phyloP scores from a whole-genome alignment of 2,329 filamentous ascomycete genomes.

The Ilyonectria sp. region DNA sequence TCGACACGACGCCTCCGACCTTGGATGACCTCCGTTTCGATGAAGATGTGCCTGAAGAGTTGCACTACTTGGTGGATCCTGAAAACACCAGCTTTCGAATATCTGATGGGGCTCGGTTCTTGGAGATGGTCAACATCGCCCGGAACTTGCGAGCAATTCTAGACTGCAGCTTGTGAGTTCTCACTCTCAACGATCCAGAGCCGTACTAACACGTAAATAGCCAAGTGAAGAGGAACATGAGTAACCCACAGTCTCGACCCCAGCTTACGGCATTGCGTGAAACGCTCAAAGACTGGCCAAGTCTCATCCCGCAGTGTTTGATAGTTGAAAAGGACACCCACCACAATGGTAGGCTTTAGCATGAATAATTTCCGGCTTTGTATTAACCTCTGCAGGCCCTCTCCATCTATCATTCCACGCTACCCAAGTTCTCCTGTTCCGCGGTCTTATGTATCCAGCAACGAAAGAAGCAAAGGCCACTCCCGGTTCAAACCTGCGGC shows the following conservation, averaged over 20 bases:
- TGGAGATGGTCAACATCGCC: conserved; percentile 53
- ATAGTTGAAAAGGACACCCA: conserved; percentile 33
- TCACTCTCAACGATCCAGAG: neutral
- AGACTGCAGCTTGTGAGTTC: conserved; percentile 53
- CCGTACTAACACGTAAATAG: conserved; percentile 30
- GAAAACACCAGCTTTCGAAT: conserved; percentile 51
- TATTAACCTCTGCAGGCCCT: conserved; percentile 47
- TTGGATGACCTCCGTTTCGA: conserved; percentile 61
- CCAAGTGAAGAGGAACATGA: conserved; percentile 44
- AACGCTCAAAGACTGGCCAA: conserved; percentile 54
- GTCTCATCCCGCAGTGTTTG: conserved; percentile 54
- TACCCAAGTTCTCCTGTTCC: conserved; percentile 58
- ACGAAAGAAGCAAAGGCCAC: conserved; percentile 58
- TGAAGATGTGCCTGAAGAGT: conserved; percentile 57
- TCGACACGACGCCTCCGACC: conserved; percentile 55
- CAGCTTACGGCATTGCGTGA: conserved; percentile 48
- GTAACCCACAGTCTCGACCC: conserved; percentile 35
- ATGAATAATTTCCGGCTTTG: neutral
- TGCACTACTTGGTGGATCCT: conserved; percentile 54
- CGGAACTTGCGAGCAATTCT: conserved; percentile 52
- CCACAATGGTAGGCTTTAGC: conserved; percentile 36
- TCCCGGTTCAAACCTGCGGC: conserved; percentile 53
- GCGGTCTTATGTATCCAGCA: conserved; percentile 63
- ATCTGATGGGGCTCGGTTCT: conserved; percentile 56
- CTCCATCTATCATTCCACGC: conserved; percentile 61